These are phyloP conservation scores for Claviceps lovelessii DNA, from an alignment of 2,329 filamentous ascomycete species.

Conservation along the genomic window DNA sequence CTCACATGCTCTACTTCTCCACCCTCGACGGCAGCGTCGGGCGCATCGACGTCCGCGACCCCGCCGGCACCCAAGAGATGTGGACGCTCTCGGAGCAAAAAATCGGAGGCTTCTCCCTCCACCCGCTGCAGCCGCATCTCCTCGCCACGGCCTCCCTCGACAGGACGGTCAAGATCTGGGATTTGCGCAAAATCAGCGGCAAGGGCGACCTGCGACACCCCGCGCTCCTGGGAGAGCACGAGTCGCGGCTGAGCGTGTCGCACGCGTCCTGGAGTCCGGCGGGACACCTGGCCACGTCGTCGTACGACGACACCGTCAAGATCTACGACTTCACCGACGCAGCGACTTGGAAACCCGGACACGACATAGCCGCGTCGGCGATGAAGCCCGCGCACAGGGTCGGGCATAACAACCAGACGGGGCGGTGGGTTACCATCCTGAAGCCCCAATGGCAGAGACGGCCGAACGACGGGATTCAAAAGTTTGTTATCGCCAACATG, in stretches of 20 bases:
- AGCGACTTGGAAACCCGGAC: conserved; percentile 42
- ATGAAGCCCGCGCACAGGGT: conserved; percentile 59
- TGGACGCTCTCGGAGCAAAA: conserved; percentile 81
- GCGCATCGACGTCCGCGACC: conserved; percentile 59
- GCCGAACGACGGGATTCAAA: conserved; percentile 65
- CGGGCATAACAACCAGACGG: conserved; percentile 88
- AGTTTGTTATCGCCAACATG: conserved; percentile 93
- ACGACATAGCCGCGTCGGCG: conserved; percentile 41
- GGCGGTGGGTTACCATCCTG: conserved; percentile 74
- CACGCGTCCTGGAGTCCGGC: conserved; percentile 80
- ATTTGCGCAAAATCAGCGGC: conserved; percentile 63
- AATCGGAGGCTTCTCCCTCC: conserved; percentile 82
- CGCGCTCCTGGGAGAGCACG: conserved; percentile 63
- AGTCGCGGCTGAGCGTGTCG: conserved; percentile 71
- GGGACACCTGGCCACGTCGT: conserved; percentile 79
- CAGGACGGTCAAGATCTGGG: conserved; percentile 82
- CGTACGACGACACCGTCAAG: conserved; percentile 91
- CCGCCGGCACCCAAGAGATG: conserved; percentile 41
- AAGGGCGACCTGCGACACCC: conserved; percentile 48
- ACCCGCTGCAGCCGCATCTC: conserved; percentile 67
- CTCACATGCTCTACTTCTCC: conserved; percentile 70
- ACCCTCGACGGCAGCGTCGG: conserved; percentile 72
- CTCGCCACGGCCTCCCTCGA: conserved; percentile 83
- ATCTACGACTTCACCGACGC: conserved; percentile 65
- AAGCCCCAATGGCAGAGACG: conserved; percentile 79